phyloP scores from a whole-genome alignment of 306 rosid genomes.

The Senna tora region DNA sequence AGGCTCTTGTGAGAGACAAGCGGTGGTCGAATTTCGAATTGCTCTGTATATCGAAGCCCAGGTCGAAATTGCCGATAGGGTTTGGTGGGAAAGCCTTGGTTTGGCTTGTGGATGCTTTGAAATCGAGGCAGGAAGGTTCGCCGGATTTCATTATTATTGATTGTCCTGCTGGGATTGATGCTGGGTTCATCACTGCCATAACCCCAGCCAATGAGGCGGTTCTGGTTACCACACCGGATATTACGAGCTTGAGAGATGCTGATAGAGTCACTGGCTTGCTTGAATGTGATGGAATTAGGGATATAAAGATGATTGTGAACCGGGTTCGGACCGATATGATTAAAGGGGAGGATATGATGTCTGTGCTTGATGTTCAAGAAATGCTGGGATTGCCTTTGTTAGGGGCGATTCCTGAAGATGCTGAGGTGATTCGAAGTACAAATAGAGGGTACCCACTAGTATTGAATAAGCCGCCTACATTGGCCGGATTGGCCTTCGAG shows the following conservation, averaged over 20 bases:
- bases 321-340: conserved; percentile 96
- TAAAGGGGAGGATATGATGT: conserved; percentile 97
- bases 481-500: conserved; percentile 96
- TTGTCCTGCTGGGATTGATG: conserved; percentile 96
- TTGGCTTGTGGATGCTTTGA: conserved; percentile 92
- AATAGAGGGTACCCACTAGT: conserved; percentile 92
- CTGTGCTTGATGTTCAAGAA: conserved; percentile 93
- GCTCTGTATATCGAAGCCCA: conserved; percentile 92
- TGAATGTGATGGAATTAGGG: conserved; percentile 95
- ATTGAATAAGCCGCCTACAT: conserved; percentile 87
- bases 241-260: conserved; percentile 87
- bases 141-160: conserved; percentile 91
- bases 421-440: conserved; percentile 91
- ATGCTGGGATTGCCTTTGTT: conserved; percentile 89
- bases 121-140: conserved; percentile 59
- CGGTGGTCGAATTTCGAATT: conserved; percentile 96
- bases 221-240: conserved; percentile 89
- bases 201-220: conserved; percentile 95
- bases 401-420: conserved; percentile 88
- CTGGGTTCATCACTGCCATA: conserved; percentile 95
- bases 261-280: conserved; percentile 88
- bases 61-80: conserved; percentile 87
- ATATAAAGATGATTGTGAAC: conserved; percentile 95
- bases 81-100: conserved; percentile 90
- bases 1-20: conserved; percentile 87